These are phyloP conservation scores for Curvularia hawaiiensis DNA, from an alignment of 2,329 filamentous ascomycete species.

Conservation along the genomic window DNA sequence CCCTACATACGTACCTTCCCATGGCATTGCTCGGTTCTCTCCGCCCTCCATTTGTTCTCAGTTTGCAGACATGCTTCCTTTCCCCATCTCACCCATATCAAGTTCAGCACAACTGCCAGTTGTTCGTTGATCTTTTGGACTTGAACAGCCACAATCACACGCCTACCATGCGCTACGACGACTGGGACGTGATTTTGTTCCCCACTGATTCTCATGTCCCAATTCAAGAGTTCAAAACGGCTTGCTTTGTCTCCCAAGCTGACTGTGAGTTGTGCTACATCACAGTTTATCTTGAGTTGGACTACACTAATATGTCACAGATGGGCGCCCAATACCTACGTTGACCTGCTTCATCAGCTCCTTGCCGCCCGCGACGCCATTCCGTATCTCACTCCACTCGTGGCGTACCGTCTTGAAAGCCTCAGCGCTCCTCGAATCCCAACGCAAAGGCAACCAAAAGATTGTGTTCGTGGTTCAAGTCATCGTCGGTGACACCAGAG, in stretches of 20 bases:
- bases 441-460: conserved; percentile 29
- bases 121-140: conserved; percentile 26
- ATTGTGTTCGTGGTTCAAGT: conserved; percentile 38
- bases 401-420: conserved; percentile 36
- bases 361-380: conserved; percentile 33
- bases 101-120: conserved; percentile 13
- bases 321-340: conserved; percentile 35
- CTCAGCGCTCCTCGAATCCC: conserved; percentile 34
- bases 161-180: conserved; percentile 76
- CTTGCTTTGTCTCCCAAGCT: conserved; percentile 70
- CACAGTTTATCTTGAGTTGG: not conserved
- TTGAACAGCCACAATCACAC: conserved; percentile 20
- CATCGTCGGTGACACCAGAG: conserved; percentile 33
- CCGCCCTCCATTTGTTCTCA: not conserved
- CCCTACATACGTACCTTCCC: conserved; percentile 17
- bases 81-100: conserved; percentile 10
- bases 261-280: conserved; percentile 27
- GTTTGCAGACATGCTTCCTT: conserved; percentile 9
- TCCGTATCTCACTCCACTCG: conserved; percentile 45
- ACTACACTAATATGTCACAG: conserved; percentile 22
- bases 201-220: conserved; percentile 69
- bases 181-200: conserved; percentile 87
- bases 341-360: conserved; percentile 40
- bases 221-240: conserved; percentile 80
- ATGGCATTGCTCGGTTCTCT: not conserved